Percentiles rank a stretch among this genome's conserved stretches.
Conservation (phyloP, 192 early-diverging fungal species). For the Martensiomyces pterosporus region DNA sequence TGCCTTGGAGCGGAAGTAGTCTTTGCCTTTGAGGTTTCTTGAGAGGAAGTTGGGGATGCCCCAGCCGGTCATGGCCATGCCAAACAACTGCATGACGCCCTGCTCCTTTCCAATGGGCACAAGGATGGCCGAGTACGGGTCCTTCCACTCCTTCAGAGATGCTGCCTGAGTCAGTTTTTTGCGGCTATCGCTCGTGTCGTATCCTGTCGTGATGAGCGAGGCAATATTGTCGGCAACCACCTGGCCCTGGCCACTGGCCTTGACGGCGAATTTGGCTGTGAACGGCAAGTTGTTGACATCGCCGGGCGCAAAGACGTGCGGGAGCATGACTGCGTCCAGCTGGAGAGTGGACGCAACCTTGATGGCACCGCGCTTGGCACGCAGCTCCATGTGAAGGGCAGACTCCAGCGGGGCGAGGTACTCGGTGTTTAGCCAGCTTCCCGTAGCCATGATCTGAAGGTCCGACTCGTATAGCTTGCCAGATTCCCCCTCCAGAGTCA, state of each 20-base stretch:
- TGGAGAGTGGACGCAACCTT: conserved; percentile 51
- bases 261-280: conserved; percentile 26
- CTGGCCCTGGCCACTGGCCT: conserved; percentile 18
- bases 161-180: no score
- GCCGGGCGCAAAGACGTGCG: conserved; percentile 53
- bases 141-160: no score
- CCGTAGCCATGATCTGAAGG: conserved; percentile 52
- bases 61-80: conserved; percentile 20
- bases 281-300: conserved; percentile 48
- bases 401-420: conserved; percentile 45
- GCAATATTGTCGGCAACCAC: conserved; percentile 29
- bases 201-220: conserved; percentile 12
- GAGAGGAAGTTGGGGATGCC: conserved; percentile 21
- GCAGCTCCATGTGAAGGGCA: conserved; percentile 16
- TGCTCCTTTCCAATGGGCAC: conserved; percentile 37
- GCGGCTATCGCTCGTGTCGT: conserved; percentile 4
- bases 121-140: conserved; percentile 28
- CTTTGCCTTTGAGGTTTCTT: conserved; percentile 28
- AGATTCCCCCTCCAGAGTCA: conserved; percentile 41
- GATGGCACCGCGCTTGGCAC: conserved; percentile 35
- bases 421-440: conserved; percentile 40
- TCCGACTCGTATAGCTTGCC: conserved; percentile 55
- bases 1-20: no score
- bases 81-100: conserved; percentile 33
- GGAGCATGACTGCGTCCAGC: conserved; percentile 15